These are phyloP conservation scores for Jackrogersella multiformis DNA, from an alignment of 495 filamentous ascomycete species.

Conservation along the genomic window DNA sequence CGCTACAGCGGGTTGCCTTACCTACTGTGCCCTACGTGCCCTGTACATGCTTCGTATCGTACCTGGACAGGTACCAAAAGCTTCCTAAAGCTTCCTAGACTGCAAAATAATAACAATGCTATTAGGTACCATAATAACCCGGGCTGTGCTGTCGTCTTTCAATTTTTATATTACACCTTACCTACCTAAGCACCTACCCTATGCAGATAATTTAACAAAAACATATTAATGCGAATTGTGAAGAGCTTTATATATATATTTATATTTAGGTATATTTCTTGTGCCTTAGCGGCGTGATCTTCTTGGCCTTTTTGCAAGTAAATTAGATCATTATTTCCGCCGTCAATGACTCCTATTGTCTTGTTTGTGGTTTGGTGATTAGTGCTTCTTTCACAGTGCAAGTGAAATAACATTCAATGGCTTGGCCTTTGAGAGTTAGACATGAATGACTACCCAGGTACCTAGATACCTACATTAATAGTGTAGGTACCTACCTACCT, in stretches of 20 bases:
- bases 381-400: slow-evolving; percentile 36
- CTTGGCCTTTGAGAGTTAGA: slow-evolving; percentile 18
- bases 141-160: slow-evolving; percentile 24
- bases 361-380: slow-evolving; percentile 1
- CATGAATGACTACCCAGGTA: no score
- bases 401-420: not conserved
- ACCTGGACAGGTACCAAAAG: not conserved
- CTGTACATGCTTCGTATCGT: slow-evolving; percentile 5
- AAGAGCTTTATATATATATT: not conserved
- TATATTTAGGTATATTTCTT: not conserved
- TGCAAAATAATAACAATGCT: not conserved
- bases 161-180: slow-evolving; percentile 15
- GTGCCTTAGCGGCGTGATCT: not conserved
- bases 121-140: not conserved
- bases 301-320: slow-evolving; percentile 2
- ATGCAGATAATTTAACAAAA: slow-evolving; percentile 2
- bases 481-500: no score
- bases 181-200: not conserved
- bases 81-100: not conserved
- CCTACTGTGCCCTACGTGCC: not conserved
- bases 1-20: slow-evolving; percentile 10
- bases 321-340: slow-evolving; percentile 8
- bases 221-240: not conserved
- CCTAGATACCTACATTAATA: no score
- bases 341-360: slow-evolving; percentile 15